Evolutionary conservation across 2,329 filamentous ascomycete genomes (phyloP).

Genomic region (Trichoderma lentiforme): DNA sequence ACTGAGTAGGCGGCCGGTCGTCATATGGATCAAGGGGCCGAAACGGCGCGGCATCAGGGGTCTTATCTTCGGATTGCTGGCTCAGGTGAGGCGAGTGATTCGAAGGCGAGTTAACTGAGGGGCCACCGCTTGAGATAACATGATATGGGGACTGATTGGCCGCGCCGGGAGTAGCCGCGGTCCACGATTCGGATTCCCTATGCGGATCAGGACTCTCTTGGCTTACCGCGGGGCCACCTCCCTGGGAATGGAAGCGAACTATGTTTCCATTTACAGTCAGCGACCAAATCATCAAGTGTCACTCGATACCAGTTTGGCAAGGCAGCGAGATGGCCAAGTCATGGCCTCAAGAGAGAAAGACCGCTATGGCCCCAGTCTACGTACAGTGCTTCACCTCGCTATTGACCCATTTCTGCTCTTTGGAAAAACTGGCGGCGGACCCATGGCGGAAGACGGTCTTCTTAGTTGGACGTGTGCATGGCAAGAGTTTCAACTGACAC

Average conservation of each 20-base stretch:
- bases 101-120: background rate
- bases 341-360: background rate
- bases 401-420: slow-evolving; percentile 37
- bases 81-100: background rate
- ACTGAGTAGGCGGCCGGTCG: background rate
- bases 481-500: slow-evolving; percentile 33
- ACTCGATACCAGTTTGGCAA: background rate
- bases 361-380: slow-evolving; percentile 16
- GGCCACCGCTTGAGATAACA: background rate
- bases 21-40: background rate
- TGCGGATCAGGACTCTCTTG: background rate
- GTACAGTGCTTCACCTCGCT: slow-evolving; percentile 35
- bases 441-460: slow-evolving; percentile 38
- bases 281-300: background rate
- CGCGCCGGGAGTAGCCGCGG: background rate
- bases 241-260: slow-evolving; percentile 25
- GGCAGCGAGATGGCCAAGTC: background rate
- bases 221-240: slow-evolving; percentile 13
- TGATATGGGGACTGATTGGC: background rate
- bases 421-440: slow-evolving; percentile 31
- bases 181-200: slow-evolving; percentile 1
- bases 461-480: slow-evolving; percentile 34
- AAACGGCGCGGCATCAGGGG: background rate
- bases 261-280: background rate
- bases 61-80: background rate